These are phyloP conservation scores for Eucalyptus dawsonii DNA, from an alignment of 345 rosid species.

Conservation along the genomic window DNA sequence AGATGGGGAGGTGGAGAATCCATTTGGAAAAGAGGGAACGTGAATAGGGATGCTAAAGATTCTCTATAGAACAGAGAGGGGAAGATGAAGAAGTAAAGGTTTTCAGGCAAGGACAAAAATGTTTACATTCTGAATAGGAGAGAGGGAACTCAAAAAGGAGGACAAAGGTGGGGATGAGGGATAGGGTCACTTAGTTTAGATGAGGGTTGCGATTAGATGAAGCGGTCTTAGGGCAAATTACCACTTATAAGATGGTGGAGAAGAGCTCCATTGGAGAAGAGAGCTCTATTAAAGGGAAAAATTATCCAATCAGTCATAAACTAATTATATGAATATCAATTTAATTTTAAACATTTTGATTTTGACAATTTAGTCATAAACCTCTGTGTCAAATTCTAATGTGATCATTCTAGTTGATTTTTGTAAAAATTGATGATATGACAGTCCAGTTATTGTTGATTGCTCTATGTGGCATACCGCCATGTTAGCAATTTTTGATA, in stretches of 20 bases:
- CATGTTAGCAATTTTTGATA: rapidly evolving
- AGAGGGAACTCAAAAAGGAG: background rate
- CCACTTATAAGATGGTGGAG: background rate
- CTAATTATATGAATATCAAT: too few relatives aligned
- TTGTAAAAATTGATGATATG: too few relatives aligned
- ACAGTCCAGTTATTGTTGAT: rapidly evolving
- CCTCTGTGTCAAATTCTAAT: rapidly evolving
- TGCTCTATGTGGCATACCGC: background rate
- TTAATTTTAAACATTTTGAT: too few relatives aligned
- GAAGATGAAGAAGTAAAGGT: background rate
- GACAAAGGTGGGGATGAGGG: background rate
- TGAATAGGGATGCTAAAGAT: background rate
- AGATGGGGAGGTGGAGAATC: too few relatives aligned
- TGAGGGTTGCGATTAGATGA: background rate
- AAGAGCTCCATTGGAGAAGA: background rate
- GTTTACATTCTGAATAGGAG: background rate
- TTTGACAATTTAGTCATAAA: too few relatives aligned
- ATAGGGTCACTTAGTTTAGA: background rate
- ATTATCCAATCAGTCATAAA: too few relatives aligned
- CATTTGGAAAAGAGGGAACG: too few relatives aligned
- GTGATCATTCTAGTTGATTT: too few relatives aligned
- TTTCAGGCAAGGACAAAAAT: background rate
- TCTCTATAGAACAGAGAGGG: background rate
- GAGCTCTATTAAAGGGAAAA: background rate
- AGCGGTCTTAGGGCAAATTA: background rate